Evolutionary conservation across 2,329 filamentous ascomycete genomes (phyloP).

Genomic region (Aspergillus japonicus): DNA sequence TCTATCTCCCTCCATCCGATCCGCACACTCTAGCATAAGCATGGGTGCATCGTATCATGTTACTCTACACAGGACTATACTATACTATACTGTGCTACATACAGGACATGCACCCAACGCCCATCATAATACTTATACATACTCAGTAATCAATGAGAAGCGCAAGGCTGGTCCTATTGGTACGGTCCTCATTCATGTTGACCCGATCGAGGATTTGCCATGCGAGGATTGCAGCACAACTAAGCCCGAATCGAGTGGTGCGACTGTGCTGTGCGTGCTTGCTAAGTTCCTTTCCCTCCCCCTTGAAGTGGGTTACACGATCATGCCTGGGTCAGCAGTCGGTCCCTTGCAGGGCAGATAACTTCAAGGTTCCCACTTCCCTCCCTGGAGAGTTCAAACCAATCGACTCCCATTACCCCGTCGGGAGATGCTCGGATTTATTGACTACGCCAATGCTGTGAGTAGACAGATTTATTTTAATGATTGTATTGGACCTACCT

Average conservation of each 20-base stretch:
- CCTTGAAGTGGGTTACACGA: not conserved
- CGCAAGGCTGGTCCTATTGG: not conserved
- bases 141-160: not conserved
- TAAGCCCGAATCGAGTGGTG: not conserved
- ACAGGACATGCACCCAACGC: not conserved
- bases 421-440: not conserved
- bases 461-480: too few relatives aligned
- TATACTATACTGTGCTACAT: too few relatives aligned
- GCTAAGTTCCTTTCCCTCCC: too few relatives aligned
- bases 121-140: not conserved
- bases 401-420: not conserved
- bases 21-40: not conserved
- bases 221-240: not conserved
- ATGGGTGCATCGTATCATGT: not conserved
- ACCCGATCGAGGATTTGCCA: not conserved
- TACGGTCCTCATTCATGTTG: not conserved
- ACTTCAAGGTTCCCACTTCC: not conserved
- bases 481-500: too few relatives aligned
- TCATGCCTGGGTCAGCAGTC: constrained; percentile 5
- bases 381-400: not conserved
- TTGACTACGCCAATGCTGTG: not conserved
- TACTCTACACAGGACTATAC: too few relatives aligned
- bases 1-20: too few relatives aligned
- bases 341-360: not conserved
- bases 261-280: not conserved